Base-by-base conservation (phyloP, 1,284 basidiomycete genomes). In the Phaffia rhodozyma region DNA sequence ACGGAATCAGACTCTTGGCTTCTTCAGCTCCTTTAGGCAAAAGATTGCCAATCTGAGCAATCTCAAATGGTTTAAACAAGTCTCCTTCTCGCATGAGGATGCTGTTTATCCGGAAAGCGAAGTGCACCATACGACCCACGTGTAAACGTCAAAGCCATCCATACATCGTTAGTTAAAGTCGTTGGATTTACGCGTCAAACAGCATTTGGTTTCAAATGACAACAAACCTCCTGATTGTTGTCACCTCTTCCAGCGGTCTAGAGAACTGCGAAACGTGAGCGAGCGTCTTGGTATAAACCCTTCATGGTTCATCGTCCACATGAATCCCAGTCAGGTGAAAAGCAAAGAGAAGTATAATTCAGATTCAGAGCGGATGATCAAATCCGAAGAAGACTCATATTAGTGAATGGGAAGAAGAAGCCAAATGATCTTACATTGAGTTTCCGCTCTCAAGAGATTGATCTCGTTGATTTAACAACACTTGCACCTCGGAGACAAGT, bases 221-320 rank as follows among this genome's bases (percentile, higher is more conserved):
- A 13, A 79, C 86, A 68, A 71, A 91, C 91, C 89, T 86, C 82
- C 91, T 86, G 65, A 91, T 84, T 9, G 88, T 87, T 29, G 88
- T 86, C 71, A 91, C 89, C 11, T 86, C 86, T 34, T 87, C 89
- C 69, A 86, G 87, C 76, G 91, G 92, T 74, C 91, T 89, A 5
- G 88, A 83, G 73, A 94, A 94, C 11, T 86, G 88, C 72, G 87
- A 87, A 67, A 93, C 90, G 72, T 93, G 93, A 69, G 92, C 90
- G 56, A 89, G 79, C 0, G 91, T 92, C 75, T 94, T 93, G 75
- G 89, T 91, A 74, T 89, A 92, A 18, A 94, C 89, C 50, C 90
- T 91, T 68, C 7, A 25, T 1, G 3, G n/a, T 34, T n/a, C 20
- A 5, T 30, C 55, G 34, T n/a, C 62, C 27, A 21, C 51, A 49